Evolutionary conservation across 2,329 filamentous ascomycete genomes (phyloP).

Genomic region (Alternaria arborescens): DNA sequence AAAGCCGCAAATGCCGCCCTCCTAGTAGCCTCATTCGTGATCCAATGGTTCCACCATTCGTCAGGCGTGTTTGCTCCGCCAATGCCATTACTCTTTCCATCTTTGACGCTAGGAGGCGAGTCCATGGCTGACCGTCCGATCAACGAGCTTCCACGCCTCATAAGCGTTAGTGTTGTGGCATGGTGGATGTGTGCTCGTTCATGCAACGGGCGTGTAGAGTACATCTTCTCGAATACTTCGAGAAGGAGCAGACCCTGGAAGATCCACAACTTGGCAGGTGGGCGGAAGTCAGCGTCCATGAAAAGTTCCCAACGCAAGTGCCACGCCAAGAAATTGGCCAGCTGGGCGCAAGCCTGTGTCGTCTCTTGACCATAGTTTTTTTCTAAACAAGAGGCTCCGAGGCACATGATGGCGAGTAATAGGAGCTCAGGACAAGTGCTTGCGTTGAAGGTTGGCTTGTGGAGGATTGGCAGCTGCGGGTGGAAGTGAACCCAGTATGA

Average conservation of each 20-base stretch:
- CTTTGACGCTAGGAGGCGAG: slow-evolving; percentile 78
- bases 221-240: slow-evolving; percentile 98
- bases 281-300: slow-evolving; percentile 86
- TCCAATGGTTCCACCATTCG: slow-evolving; percentile 96
- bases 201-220: slow-evolving; percentile 87
- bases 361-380: slow-evolving; percentile 78
- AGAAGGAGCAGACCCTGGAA: slow-evolving; percentile 90
- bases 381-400: slow-evolving; percentile 89
- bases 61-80: slow-evolving; percentile 74
- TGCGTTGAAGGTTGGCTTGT: slow-evolving; percentile 91
- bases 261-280: slow-evolving; percentile 93
- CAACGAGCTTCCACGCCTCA: slow-evolving; percentile 90
- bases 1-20: slow-evolving; percentile 93
- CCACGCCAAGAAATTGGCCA: slow-evolving; percentile 91
- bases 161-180: slow-evolving; percentile 91
- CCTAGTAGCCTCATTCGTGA: slow-evolving; percentile 88
- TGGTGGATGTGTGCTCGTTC: slow-evolving; percentile 97
- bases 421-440: slow-evolving; percentile 86
- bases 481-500: slow-evolving; percentile 97
- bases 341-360: slow-evolving; percentile 77
- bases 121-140: slow-evolving; percentile 87
- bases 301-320: slow-evolving; percentile 97
- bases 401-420: slow-evolving; percentile 87
- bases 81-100: slow-evolving; percentile 61
- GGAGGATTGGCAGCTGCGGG: slow-evolving; percentile 90